Percentiles rank a stretch among this genome's conserved stretches.
phyloP scores from a whole-genome alignment of 768 basidiomycete genomes.

The Amanita muscaria region DNA sequence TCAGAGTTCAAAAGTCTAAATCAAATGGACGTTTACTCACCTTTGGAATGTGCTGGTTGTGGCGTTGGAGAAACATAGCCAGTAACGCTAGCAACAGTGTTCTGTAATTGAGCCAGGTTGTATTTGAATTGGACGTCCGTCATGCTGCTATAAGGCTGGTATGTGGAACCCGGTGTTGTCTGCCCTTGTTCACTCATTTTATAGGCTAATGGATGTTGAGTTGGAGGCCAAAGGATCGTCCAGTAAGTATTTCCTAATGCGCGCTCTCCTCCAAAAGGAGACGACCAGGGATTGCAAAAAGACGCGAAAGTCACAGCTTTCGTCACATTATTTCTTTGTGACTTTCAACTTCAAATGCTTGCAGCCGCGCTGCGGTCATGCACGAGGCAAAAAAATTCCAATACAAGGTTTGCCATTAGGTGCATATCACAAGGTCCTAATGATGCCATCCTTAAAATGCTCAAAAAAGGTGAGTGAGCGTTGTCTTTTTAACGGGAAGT shows the following conservation, averaged over 20 bases:
- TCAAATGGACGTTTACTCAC: conserved; percentile 14
- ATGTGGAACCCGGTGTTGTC: conserved; percentile 15
- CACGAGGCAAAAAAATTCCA: conserved; percentile 6
- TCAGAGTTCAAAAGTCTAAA: conserved; percentile 8
- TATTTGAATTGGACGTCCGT: conserved; percentile 57
- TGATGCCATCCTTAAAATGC: conserved; percentile 23
- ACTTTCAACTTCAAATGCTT: neutral
- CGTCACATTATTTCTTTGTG: neutral
- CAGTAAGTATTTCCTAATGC: too few species aligned
- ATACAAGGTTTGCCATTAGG: conserved; percentile 5
- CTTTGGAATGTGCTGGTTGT: conserved; percentile 27
- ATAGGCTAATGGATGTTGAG: too few species aligned
- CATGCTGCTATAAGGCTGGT: conserved; percentile 33
- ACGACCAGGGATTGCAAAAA: too few species aligned
- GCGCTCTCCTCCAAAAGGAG: too few species aligned
- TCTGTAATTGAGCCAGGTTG: conserved; percentile 44
- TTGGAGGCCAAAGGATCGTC: too few species aligned
- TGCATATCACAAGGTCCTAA: conserved; percentile 13
- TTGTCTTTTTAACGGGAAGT: neutral
- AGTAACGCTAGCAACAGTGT: conserved; percentile 27
- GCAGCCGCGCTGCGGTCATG: conserved; percentile 2
- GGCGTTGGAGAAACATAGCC: conserved; percentile 34
- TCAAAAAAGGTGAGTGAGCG: conserved; percentile 29
- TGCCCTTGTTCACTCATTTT: conserved; percentile 24
- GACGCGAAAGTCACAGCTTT: conserved; percentile 8